Base-by-base conservation (phyloP, 1,284 basidiomycete genomes). In the Heterobasidion parviporum region DNA sequence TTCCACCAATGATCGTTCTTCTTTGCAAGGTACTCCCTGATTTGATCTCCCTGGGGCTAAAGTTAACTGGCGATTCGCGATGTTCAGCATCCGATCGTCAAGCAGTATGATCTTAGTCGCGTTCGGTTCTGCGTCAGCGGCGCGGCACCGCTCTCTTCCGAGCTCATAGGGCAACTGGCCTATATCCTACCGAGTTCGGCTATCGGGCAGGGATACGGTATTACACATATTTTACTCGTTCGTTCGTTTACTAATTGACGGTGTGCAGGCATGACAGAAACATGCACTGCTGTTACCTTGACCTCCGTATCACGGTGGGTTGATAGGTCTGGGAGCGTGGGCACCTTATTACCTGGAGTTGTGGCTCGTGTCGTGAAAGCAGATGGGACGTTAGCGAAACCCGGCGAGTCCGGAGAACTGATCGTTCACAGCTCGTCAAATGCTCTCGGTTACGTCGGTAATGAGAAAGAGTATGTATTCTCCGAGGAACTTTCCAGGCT, bases 91-190 rank as follows among this genome's bases (percentile, higher is more conserved):
- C 83, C 87, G 18, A 78, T 76, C 12, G 75, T 79, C 26, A 80
- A 84, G 63, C 75, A 86, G 45, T 85, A 85, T 63, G 79, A 91
- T 62, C 72, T 94, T 32, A 77, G 74, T 49, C 71, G 75, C 53
- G 67, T 93, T 50, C 74, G 81, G 56, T 72, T 78, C 63, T 74
- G 83, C 59, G 78, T 89, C 72, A 74, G 75, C 50, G 87, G 89
- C 26, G 91, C 89, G 0, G 89, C 89, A 0, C 89, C 89, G 3
- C 71, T 92, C 5, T 83, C 86, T 2, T 70, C 76, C 15, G 88
- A 89, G 63, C 74, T 89, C 35, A 82, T 77, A 54, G 60, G 72
- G 43, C 76, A 82, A 61, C 67, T 89, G 38, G 69, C 77, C 47
- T 68, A 74, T 38, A 64, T 84, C 43, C 68, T 91, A 14, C 86